These are phyloP conservation scores for Aristolochia contorta DNA, from an alignment of 164 flowering plant genomes.

Conservation along the genomic window DNA sequence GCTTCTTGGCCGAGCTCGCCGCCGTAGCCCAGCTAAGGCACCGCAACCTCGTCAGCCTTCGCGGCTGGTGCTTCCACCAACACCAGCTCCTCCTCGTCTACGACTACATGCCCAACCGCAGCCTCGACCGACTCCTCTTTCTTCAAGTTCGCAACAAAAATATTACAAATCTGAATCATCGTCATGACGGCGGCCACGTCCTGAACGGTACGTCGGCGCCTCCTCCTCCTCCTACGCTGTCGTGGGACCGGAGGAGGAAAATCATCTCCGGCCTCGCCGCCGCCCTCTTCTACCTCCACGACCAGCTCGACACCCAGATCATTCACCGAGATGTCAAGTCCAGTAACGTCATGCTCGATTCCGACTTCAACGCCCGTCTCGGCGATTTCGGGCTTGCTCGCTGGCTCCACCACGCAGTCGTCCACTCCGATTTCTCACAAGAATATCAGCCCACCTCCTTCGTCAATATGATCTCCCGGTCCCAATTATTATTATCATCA, in stretches of 20 bases:
- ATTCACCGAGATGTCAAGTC: slow-evolving; percentile 90
- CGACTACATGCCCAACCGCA: slow-evolving; percentile 90
- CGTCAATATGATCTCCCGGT: too few relatives aligned
- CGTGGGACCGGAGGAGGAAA: slow-evolving; percentile 47
- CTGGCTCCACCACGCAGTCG: slow-evolving; percentile 89
- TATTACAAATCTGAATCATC: too few relatives aligned
- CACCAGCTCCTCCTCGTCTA: slow-evolving; percentile 69
- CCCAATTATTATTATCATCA: too few relatives aligned
- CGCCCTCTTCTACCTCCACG: slow-evolving; percentile 76
- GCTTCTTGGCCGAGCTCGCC: slow-evolving; percentile 70
- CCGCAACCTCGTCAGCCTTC: slow-evolving; percentile 69
- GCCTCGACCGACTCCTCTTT: slow-evolving; percentile 78
- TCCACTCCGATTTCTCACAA: too few relatives aligned
- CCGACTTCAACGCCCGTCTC: slow-evolving; percentile 65
- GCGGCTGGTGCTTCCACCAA: slow-evolving; percentile 91
- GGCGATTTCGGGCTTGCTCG: slow-evolving; percentile 96
- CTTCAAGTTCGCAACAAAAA: too few relatives aligned
- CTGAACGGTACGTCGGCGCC: too few relatives aligned
- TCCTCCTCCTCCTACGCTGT: slow-evolving; percentile 21
- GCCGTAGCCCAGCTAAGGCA: slow-evolving; percentile 94
- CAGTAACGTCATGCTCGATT: slow-evolving; percentile 93
- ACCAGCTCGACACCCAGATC: slow-evolving; percentile 85
- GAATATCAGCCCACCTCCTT: too few relatives aligned
- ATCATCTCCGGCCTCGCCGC: slow-evolving; percentile 72
- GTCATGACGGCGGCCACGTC: too few relatives aligned